Conservation (phyloP, 495 filamentous ascomycete species). For the Lasiosphaeris hirsuta region DNA sequence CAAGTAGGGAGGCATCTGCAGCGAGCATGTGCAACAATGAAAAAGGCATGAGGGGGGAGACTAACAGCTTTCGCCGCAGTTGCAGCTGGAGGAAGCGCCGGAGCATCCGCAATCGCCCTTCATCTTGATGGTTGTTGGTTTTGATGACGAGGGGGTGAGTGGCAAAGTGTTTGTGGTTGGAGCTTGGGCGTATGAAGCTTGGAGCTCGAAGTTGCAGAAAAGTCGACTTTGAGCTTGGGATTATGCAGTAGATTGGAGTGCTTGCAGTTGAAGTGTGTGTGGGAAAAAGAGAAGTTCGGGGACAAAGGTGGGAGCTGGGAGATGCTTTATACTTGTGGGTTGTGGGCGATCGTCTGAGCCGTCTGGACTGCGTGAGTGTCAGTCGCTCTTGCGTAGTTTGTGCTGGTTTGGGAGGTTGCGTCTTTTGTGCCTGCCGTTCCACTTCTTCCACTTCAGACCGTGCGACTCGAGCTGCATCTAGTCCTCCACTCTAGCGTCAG, state of each 20-base stretch:
- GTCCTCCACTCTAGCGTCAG: background rate
- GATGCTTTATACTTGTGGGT: conserved; percentile 21
- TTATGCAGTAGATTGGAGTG: background rate
- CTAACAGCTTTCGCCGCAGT: conserved; percentile 42
- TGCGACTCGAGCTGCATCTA: background rate
- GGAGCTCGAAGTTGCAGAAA: no score
- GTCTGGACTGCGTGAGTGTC: background rate
- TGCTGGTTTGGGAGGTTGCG: conserved; percentile 28
- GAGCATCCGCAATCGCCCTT: conserved; percentile 46
- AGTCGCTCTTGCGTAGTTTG: conserved; percentile 32
- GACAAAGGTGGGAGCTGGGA: background rate
- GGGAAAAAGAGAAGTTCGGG: background rate
- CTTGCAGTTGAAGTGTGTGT: background rate
- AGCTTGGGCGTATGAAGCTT: no score
- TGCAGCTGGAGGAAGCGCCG: conserved; percentile 36
- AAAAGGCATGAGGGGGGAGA: conserved; percentile 3
- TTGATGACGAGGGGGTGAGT: background rate
- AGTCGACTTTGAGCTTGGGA: background rate
- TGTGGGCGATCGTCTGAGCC: conserved; percentile 6
- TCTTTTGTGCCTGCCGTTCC: conserved; percentile 16
- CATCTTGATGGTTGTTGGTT: conserved; percentile 36
- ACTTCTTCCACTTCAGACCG: background rate
- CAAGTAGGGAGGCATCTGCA: no score
- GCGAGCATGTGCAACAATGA: no score
- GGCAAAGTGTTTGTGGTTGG: background rate